Evolutionary conservation across 2,329 filamentous ascomycete species (phyloP), one percentile per base, ranked within the genome.

Genomic region (Aspergillus aculeatinus): DNA sequence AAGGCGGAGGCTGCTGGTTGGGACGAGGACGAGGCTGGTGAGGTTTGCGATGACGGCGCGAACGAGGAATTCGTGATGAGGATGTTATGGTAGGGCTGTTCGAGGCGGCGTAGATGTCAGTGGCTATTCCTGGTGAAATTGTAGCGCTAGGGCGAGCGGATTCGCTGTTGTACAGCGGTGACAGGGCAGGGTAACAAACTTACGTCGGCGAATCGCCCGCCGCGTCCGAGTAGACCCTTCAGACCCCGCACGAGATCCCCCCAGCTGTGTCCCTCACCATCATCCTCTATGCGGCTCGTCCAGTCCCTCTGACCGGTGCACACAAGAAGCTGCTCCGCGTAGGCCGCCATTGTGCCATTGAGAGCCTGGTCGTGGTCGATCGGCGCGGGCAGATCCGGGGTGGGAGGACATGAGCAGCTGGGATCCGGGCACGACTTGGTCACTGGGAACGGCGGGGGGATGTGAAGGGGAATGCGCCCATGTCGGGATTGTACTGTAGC

Each of bases 261-360:
- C 77, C 77, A 81, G 14, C 75, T 76, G 27, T 80, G 73, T 2
- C 77, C 73, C 35, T 76, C 72, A 16, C 88, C 85, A 61, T 96
- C 92, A 50, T 96, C 88, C 72, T 96, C 92, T 63, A 97, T 96
- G 59, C 86, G 85, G 70, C 89, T 93, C 29, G 83, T 81, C 93
- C 93, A 97, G 77, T 96, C 90, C 31, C 83, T 78, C 62, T 87
- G 85, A 4, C 91, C 92, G 0, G 92, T 96, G 63, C 89, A 93
- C 14, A 97, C 82, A 10, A 98, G 76, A 3, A 97, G 84, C 67
- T 97, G 92, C 75, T 96, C 89, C 1, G 87, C 82, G 72, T 96
- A 96, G 1, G 83, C 80, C 2, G 89, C 82, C 77, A 96, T 93
- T 5, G 89, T 89, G 12, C 90, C 90, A 70, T 90, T 88, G 48